phyloP scores from a whole-genome alignment of 106 monocot species.

The Acanthochlamys bracteata region DNA sequence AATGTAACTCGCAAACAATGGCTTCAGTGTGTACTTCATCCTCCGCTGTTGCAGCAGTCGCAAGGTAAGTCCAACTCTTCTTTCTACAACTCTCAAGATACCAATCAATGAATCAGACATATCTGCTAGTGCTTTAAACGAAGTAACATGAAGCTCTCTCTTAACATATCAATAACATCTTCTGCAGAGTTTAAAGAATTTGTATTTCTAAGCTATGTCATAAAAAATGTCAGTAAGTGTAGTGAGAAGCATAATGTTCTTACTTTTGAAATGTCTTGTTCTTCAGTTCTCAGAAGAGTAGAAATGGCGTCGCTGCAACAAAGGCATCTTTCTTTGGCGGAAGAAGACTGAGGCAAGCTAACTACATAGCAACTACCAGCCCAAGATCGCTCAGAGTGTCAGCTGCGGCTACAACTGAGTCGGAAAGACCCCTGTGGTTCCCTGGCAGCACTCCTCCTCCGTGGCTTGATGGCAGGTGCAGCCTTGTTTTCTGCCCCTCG shows the following conservation, averaged over 20 bases:
- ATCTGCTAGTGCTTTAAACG: too few relatives aligned
- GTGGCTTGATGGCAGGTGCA: slow-evolving; percentile 93
- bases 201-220: too few relatives aligned
- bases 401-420: slow-evolving; percentile 42
- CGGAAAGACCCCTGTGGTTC: slow-evolving; percentile 94
- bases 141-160: too few relatives aligned
- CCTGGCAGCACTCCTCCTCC: slow-evolving; percentile 94
- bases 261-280: too few relatives aligned
- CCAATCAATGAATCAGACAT: too few relatives aligned
- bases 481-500: background rate
- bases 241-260: too few relatives aligned
- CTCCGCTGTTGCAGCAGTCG: slow-evolving; percentile 44
- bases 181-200: too few relatives aligned
- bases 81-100: background rate
- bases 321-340: slow-evolving; percentile 58
- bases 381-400: slow-evolving; percentile 32
- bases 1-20: slow-evolving; percentile 18
- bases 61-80: slow-evolving; percentile 25
- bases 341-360: slow-evolving; percentile 32
- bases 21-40: slow-evolving; percentile 65
- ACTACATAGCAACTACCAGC: slow-evolving; percentile 14
- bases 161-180: too few relatives aligned
- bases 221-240: too few relatives aligned
- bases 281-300: slow-evolving; percentile 39
- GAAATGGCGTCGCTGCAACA: slow-evolving; percentile 26